phyloP scores from a whole-genome alignment of 495 filamentous ascomycete species.

The Terfezia boudieri region DNA sequence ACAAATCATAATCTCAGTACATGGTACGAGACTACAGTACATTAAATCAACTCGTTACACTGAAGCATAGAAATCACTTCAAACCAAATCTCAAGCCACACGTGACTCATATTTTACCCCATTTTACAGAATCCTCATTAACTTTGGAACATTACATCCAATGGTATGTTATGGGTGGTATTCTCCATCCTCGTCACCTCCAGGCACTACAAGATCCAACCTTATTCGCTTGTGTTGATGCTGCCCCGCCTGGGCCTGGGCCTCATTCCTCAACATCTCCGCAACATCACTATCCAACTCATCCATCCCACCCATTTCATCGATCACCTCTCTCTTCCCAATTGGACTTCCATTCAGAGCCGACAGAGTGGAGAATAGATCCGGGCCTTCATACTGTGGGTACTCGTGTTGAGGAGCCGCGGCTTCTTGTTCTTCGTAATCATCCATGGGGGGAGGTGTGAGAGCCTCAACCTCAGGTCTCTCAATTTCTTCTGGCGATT shows the following conservation, averaged over 20 bases:
- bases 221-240: constrained; percentile 13
- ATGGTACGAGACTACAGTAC: no score
- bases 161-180: neutral
- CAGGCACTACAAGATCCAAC: constrained; percentile 4
- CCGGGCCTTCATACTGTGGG: constrained; percentile 23
- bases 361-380: constrained; percentile 30
- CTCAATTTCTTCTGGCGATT: constrained; percentile 28
- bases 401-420: constrained; percentile 14
- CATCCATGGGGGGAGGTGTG: constrained; percentile 41
- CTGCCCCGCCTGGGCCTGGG: constrained; percentile 9
- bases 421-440: constrained; percentile 10
- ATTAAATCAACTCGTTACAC: no score
- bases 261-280: constrained; percentile 45
- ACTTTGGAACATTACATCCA: no score
- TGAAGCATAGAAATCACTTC: no score
- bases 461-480: constrained; percentile 65
- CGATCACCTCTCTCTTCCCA: constrained; percentile 53
- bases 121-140: no score
- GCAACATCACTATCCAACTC: constrained; percentile 66
- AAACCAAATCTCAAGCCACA: no score
- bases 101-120: no score
- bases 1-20: no score
- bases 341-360: constrained; percentile 22
- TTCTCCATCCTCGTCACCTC: neutral
- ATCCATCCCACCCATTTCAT: constrained; percentile 38